Conservation (phyloP, 352 stramenopile species). For the Elongisporangium anandrum region DNA sequence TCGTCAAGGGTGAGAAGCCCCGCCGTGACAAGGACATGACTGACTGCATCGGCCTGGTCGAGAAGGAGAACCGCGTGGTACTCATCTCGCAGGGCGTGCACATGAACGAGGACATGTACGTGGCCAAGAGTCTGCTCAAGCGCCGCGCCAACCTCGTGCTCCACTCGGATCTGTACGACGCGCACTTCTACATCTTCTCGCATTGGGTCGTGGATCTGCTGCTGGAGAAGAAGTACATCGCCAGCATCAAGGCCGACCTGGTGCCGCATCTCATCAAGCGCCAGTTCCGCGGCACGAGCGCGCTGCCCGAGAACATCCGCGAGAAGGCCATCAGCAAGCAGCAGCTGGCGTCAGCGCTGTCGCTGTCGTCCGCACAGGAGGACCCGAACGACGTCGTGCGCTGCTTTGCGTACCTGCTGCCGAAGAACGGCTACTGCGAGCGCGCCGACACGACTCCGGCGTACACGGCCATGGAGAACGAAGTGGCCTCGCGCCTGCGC, state of each 20-base stretch:
- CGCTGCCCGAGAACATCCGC: conserved; percentile 47
- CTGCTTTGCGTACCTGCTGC: conserved; percentile 72
- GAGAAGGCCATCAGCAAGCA: conserved; percentile 54
- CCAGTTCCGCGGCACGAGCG: conserved; percentile 67
- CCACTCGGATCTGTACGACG: conserved; percentile 77
- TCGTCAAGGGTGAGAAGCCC: conserved; percentile 57
- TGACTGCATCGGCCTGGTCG: conserved; percentile 70
- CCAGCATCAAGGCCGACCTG: conserved; percentile 79
- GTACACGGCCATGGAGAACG: conserved; percentile 68
- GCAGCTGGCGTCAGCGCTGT: conserved; percentile 55
- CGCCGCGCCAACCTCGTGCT: conserved; percentile 64
- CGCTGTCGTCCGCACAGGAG: conserved; percentile 41
- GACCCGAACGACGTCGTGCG: conserved; percentile 67
- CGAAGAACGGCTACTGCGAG: conserved; percentile 72
- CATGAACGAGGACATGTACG: conserved; percentile 78
- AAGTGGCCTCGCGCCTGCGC: conserved; percentile 65
- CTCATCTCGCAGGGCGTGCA: conserved; percentile 67
- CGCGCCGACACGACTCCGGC: conserved; percentile 70
- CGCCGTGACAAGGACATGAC: conserved; percentile 78
- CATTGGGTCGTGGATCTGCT: conserved; percentile 78
- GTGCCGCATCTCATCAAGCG: conserved; percentile 72
- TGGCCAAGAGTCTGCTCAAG: conserved; percentile 76
- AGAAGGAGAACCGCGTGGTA: conserved; percentile 68
- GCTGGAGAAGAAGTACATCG: conserved; percentile 81
- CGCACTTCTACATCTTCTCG: conserved; percentile 84